phyloP scores from a whole-genome alignment of 148 eudicot species.

The Spergularia marina region DNA sequence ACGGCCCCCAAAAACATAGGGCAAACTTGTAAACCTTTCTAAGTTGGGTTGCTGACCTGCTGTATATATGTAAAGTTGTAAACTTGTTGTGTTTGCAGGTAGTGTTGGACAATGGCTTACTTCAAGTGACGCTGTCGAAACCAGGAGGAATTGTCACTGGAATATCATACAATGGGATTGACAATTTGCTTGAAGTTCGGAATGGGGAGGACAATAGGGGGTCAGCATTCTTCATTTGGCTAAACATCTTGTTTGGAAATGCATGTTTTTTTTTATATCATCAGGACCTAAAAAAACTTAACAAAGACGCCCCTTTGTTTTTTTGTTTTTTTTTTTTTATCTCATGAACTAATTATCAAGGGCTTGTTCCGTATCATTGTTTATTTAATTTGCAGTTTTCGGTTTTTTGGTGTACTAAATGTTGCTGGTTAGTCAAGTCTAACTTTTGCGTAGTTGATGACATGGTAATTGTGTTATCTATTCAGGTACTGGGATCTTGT shows the following conservation, averaged over 20 bases:
- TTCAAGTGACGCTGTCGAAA: conserved; percentile 66
- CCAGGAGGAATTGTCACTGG: conserved; percentile 81
- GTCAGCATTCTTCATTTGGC: conserved; percentile 31
- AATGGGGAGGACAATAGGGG: conserved; percentile 72
- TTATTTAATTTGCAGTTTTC: not conserved
- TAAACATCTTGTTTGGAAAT: not conserved
- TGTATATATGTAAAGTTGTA: not conserved
- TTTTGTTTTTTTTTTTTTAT: no score
- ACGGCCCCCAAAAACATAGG: not conserved
- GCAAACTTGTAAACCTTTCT: not conserved
- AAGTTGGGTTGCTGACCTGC: not conserved
- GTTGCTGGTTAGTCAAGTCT: not conserved
- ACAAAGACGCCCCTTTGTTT: no score
- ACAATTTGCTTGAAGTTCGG: conserved; percentile 70
- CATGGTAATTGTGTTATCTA: not conserved
- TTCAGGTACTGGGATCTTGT: conserved; percentile 82
- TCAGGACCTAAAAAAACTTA: not conserved
- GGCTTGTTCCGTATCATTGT: no score
- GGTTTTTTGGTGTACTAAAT: no score
- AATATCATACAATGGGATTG: conserved; percentile 62
- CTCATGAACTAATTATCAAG: no score
- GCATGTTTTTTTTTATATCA: not conserved
- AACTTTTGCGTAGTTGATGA: conserved; percentile 1
- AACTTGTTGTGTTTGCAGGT: conserved; percentile 44
- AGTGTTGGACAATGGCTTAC: conserved; percentile 71